Conservation (phyloP, 805 yeast species). For the Schizosaccharomyces octosporus region DNA sequence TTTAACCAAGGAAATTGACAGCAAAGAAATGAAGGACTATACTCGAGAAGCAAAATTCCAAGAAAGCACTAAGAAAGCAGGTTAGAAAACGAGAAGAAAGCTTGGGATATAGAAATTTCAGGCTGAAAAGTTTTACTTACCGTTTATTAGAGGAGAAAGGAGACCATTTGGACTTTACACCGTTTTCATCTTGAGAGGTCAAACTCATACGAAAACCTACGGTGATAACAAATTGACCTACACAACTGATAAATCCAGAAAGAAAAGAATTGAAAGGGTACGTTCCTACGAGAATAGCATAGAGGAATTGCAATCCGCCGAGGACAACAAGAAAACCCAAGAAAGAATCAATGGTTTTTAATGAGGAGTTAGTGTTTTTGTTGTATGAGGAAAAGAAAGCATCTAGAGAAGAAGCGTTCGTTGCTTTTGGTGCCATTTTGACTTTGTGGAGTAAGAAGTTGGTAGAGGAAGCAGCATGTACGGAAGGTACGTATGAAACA, state of each 20-base stretch:
- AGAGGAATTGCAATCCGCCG: slow-evolving; percentile 57
- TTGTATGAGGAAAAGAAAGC: background rate
- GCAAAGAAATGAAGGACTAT: slow-evolving; percentile 70
- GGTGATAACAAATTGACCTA: slow-evolving; percentile 83
- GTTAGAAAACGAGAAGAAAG: background rate
- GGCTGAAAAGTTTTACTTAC: slow-evolving; percentile 18
- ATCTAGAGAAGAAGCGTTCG: background rate
- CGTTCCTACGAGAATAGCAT: slow-evolving; percentile 54
- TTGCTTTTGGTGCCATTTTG: no score
- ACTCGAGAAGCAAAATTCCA: slow-evolving; percentile 72
- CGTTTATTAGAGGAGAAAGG: slow-evolving; percentile 18
- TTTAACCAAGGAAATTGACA: slow-evolving; percentile 34
- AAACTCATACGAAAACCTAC: slow-evolving; percentile 6
- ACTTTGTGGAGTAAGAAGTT: no score
- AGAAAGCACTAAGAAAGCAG: slow-evolving; percentile 28
- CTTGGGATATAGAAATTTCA: background rate
- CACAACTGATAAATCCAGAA: slow-evolving; percentile 77
- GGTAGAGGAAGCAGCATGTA: no score
- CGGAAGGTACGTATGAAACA: no score
- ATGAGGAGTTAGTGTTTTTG: slow-evolving; percentile 7
- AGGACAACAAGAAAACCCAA: slow-evolving; percentile 46
- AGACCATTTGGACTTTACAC: slow-evolving; percentile 36
- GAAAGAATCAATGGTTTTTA: slow-evolving; percentile 50
- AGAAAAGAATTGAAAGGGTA: slow-evolving; percentile 92
- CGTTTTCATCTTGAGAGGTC: background rate